Conservation (phyloP, 495 filamentous ascomycete species). For the Neurospora sublineolata region DNA sequence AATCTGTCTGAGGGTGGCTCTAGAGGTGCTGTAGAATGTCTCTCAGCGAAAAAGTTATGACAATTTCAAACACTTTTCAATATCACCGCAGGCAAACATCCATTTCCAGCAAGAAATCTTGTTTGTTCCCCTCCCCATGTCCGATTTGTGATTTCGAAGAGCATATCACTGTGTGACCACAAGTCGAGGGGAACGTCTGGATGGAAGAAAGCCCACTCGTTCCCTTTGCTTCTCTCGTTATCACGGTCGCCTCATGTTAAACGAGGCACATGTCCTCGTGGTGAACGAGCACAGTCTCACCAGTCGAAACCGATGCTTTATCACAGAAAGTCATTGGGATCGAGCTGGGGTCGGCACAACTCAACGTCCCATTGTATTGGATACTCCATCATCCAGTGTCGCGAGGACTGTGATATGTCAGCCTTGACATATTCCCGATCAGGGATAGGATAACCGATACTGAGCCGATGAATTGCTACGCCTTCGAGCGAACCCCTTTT, state of each 20-base stretch:
- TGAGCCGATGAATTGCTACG: background rate
- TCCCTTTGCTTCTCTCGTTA: background rate
- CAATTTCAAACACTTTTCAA: background rate
- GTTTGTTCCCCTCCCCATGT: background rate
- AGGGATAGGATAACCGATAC: background rate
- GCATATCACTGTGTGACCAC: background rate
- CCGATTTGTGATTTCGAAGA: background rate
- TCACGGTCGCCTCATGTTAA: background rate
- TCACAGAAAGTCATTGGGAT: background rate
- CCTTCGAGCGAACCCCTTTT: background rate
- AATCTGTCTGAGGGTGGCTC: constrained; percentile 2
- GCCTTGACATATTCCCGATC: background rate
- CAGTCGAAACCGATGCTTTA: background rate
- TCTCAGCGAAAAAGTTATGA: background rate
- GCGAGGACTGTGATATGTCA: background rate
- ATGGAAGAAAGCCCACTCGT: background rate
- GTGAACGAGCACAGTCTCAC: background rate
- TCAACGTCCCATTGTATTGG: background rate
- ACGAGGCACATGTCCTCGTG: background rate
- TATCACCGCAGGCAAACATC: background rate
- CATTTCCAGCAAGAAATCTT: background rate
- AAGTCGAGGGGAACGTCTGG: background rate
- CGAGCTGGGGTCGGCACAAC: background rate
- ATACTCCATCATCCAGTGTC: background rate
- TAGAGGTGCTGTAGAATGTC: constrained; percentile 4